Percentiles rank a stretch among this genome's conserved stretches.
Evolutionary conservation across 345 rosid species (phyloP).

Genomic region (Anastatica hierochuntica): DNA sequence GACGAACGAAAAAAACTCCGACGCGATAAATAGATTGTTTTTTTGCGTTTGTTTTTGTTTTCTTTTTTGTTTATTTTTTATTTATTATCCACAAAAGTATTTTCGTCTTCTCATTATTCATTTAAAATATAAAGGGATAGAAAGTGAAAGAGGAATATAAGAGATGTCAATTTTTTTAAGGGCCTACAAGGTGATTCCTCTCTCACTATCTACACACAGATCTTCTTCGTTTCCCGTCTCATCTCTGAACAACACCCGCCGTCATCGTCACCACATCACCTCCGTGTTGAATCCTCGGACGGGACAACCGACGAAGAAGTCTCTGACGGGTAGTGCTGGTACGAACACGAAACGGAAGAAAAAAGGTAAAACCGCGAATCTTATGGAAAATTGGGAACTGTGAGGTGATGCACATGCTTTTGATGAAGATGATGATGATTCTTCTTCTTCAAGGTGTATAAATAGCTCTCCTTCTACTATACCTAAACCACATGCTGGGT

Average conservation of each 20-base stretch:
- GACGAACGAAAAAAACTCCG: too few relatives aligned
- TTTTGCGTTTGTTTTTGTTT: too few relatives aligned
- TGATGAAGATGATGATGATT: slow-evolving; percentile 21
- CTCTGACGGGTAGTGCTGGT: slow-evolving; percentile 30
- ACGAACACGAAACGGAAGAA: slow-evolving; percentile 40
- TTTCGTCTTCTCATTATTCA: too few relatives aligned
- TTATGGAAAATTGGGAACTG: slow-evolving; percentile 24
- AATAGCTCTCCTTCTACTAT: slow-evolving; percentile 39
- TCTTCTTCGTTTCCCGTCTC: slow-evolving; percentile 29
- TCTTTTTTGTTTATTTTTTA: too few relatives aligned
- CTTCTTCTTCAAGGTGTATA: slow-evolving; percentile 8
- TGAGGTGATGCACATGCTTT: slow-evolving; percentile 37
- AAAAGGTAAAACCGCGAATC: slow-evolving; percentile 10
- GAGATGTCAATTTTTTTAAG: too few relatives aligned
- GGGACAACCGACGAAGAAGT: slow-evolving; percentile 36
- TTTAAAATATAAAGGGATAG: too few relatives aligned
- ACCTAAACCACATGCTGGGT: slow-evolving; percentile 92
- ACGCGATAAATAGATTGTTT: too few relatives aligned
- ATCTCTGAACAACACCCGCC: slow-evolving; percentile 19
- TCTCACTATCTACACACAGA: too few relatives aligned
- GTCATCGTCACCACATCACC: slow-evolving; percentile 28
- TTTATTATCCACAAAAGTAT: too few relatives aligned
- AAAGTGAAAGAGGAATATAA: too few relatives aligned
- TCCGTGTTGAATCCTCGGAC: slow-evolving; percentile 48
- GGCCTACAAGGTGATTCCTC: too few relatives aligned